Conservation (phyloP, 176 grass and related monocot species). For the Oryza glaberrima region DNA sequence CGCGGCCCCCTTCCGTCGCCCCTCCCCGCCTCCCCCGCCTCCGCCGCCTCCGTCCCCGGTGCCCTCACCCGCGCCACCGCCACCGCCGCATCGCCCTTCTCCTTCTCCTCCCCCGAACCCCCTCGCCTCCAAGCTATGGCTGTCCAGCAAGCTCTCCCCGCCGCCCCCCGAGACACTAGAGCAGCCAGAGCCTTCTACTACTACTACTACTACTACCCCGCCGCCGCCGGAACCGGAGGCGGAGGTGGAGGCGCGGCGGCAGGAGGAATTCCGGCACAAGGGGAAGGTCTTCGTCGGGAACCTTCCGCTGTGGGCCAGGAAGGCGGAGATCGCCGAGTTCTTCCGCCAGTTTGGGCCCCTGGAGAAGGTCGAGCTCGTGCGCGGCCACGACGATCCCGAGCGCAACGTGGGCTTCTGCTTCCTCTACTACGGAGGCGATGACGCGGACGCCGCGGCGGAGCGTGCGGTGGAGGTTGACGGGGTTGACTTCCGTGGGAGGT, state of each 20-base stretch:
- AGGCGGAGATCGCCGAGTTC: constrained; percentile 77
- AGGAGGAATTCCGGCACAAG: constrained; percentile 59
- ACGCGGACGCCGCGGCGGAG: constrained; percentile 52
- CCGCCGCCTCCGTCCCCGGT: background rate
- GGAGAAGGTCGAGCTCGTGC: constrained; percentile 82
- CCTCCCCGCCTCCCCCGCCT: constrained; percentile 22
- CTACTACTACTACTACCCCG: background rate
- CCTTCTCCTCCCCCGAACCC: constrained; percentile 51
- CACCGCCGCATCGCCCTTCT: background rate
- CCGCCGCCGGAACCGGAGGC: background rate
- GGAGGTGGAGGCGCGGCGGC: background rate
- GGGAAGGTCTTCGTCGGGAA: constrained; percentile 92
- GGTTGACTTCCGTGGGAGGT: constrained; percentile 77
- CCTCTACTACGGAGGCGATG: constrained; percentile 69
- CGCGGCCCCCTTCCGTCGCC: constrained; percentile 44
- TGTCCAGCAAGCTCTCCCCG: constrained; percentile 82
- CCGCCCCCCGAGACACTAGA: constrained; percentile 34
- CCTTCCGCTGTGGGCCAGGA: constrained; percentile 69
- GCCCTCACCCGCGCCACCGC: background rate
- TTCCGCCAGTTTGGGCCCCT: constrained; percentile 92
- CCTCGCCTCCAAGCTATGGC: constrained; percentile 83
- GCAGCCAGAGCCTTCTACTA: background rate
- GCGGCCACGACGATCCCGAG: constrained; percentile 70
- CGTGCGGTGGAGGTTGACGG: constrained; percentile 80
- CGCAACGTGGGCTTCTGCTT: constrained; percentile 95